Percentiles rank a stretch among this genome's conserved stretches.
These are phyloP conservation scores for Pyrenophora seminiperda DNA, from an alignment of 2,329 filamentous ascomycete genomes.

Conservation along the genomic window DNA sequence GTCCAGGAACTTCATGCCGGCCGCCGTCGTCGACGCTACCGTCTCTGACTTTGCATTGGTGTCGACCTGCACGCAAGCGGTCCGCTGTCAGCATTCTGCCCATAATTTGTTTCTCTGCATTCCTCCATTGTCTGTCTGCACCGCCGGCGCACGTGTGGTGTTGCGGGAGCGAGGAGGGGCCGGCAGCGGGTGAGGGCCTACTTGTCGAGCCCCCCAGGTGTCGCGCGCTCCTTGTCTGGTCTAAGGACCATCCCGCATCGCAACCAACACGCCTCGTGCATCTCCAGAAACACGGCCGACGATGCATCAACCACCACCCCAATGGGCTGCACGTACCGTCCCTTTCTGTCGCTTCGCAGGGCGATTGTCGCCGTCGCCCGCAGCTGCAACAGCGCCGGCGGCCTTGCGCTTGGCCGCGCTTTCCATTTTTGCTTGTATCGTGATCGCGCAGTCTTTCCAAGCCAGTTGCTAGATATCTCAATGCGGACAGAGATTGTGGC, in stretches of 20 bases:
- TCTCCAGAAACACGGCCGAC: constrained; percentile 30
- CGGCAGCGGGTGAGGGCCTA: constrained; percentile 33
- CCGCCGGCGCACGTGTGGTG: constrained; percentile 35
- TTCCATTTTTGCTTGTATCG: constrained; percentile 45
- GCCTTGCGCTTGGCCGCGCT: constrained; percentile 62
- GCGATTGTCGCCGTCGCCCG: constrained; percentile 58
- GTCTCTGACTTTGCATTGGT: constrained; percentile 57
- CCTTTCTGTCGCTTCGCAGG: constrained; percentile 64
- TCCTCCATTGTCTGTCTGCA: constrained; percentile 15
- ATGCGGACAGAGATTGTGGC: constrained; percentile 25
- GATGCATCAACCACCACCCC: constrained; percentile 24
- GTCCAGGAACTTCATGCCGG: constrained; percentile 74
- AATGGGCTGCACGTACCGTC: constrained; percentile 57
- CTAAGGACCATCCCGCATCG: constrained; percentile 39
- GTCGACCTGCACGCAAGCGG: constrained; percentile 34
- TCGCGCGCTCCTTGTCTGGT: constrained; percentile 35
- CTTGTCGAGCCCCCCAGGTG: constrained; percentile 44
- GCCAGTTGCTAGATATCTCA: constrained; percentile 13
- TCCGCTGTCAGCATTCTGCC: constrained; percentile 34
- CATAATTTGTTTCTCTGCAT: neutral
- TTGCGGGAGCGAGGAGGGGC: constrained; percentile 36
- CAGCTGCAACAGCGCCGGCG: constrained; percentile 53
- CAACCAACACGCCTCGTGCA: constrained; percentile 25
- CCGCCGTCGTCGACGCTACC: constrained; percentile 69
- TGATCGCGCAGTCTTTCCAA: constrained; percentile 41